Conservation (phyloP, 176 grass and related monocot genomes). For the Zizania latifolia region DNA sequence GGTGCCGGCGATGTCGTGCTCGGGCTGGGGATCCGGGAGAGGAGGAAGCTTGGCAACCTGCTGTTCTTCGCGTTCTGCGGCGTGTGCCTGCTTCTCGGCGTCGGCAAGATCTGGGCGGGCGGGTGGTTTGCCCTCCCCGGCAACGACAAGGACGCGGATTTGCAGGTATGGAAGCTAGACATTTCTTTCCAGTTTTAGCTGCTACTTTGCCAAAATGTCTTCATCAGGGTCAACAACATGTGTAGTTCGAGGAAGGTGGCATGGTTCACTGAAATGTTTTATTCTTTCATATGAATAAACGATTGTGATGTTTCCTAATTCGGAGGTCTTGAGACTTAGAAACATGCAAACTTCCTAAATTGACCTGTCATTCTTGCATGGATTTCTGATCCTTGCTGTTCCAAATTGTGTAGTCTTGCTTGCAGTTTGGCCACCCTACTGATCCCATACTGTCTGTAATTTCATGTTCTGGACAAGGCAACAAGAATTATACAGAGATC, state of each 20-base stretch:
- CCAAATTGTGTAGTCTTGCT: background rate
- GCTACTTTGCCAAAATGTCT: background rate
- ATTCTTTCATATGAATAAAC: background rate
- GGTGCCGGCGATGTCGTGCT: conserved; percentile 23
- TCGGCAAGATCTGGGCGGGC: conserved; percentile 69
- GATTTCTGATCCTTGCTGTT: background rate
- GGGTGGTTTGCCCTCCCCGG: conserved; percentile 38
- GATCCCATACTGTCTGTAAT: background rate
- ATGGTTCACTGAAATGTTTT: background rate
- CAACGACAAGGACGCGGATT: conserved; percentile 17
- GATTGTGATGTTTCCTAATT: conserved; percentile 2
- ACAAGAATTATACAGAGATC: background rate
- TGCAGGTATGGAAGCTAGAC: conserved; percentile 34
- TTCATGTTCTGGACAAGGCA: background rate
- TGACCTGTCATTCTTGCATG: background rate
- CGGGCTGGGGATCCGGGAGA: conserved; percentile 44
- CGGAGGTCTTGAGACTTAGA: background rate
- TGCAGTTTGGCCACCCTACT: background rate
- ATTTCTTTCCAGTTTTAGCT: conserved; percentile 1
- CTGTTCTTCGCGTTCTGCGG: conserved; percentile 84
- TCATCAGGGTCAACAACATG: background rate
- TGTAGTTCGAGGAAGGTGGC: background rate
- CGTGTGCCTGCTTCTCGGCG: conserved; percentile 66
- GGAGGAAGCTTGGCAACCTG: conserved; percentile 58
- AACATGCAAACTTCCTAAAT: background rate